Base-by-base conservation (phyloP, 2,329 filamentous ascomycete species). In the Arachnopeziza araneosa region DNA sequence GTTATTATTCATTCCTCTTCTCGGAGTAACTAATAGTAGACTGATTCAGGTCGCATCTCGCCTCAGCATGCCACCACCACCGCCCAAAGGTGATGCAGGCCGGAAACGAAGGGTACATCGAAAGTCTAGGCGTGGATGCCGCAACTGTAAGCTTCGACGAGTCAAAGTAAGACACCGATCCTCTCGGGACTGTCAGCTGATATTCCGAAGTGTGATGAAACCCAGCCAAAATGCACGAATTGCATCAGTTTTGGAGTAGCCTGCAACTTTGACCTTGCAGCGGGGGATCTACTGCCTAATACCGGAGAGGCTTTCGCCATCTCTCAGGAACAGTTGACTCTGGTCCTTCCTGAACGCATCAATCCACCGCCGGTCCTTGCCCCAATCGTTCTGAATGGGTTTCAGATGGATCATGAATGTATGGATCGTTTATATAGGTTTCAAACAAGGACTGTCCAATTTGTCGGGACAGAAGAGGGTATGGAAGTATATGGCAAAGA, bases 181-280 rank as follows among this genome's bases (percentile, higher is more conserved):
- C 14, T 24, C 9, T 30, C 5, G 26, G 26, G 4, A 30, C 26
- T 30, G 9, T 30, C n/a, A 30, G 22, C 52, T 60, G 10, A 53
- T 22, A 14, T 7, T 24, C 36, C 55, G 26, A 56, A 83, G 80
- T 85, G 82, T 62, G 83, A 85, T 65, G 82, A 84, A 66, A 64
- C 66, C 2, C 78, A 74, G 50, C 82, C 82, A 0, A 63, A 68
- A 0, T 85, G 82, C 65, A 70, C 73, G 36, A 79, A 77, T 60
- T 85, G 83, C 65, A 54, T 70, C 12, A 65, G 72, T 1, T 81
- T 76, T 56, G 76, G 79, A 19, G 78, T 82, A 2, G 69, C 74
- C 9, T 84, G 36, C 36, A 44, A 44, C 36, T 44, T 44, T 44
- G 36, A 44, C 17, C 36, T 12, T 17, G 17, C 3, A 3, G 17